These are phyloP conservation scores for Cercospora zeae-maydis DNA, from an alignment of 2,329 filamentous ascomycete species.

Conservation along the genomic window DNA sequence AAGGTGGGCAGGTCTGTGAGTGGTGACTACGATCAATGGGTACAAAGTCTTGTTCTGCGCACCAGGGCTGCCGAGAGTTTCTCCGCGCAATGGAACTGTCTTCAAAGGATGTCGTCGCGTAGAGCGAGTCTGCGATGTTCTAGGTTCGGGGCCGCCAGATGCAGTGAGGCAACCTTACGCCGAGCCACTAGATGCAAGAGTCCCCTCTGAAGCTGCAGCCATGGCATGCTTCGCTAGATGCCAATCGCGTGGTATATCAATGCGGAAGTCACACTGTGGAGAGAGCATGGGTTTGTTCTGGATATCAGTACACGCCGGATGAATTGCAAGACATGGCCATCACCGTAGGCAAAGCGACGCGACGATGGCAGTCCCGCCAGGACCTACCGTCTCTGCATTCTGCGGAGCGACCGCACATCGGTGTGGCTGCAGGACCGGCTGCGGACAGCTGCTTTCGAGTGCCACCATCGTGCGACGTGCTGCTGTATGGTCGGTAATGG, in stretches of 20 bases:
- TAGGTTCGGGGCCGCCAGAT: not conserved
- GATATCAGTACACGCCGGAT: not conserved
- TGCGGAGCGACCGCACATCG: not conserved
- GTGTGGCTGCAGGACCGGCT: conserved; percentile 4
- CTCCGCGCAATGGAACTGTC: not conserved
- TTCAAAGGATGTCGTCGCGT: not conserved
- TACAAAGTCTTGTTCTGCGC: not conserved
- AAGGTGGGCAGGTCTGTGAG: not conserved
- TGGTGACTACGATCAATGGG: not conserved
- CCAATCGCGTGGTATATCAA: not conserved
- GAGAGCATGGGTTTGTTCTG: not conserved
- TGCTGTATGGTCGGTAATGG: not conserved
- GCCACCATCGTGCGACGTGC: not conserved
- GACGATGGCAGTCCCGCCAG: not conserved
- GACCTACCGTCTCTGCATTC: not conserved
- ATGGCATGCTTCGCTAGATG: conserved; percentile 1
- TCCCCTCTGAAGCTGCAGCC: not conserved
- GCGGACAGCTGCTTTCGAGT: not conserved
- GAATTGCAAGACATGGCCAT: not conserved
- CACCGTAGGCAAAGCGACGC: not conserved
- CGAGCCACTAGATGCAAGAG: not conserved
- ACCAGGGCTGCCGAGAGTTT: not conserved
- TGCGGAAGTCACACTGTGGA: not conserved
- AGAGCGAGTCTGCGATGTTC: not conserved
- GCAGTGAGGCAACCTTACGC: not conserved